phyloP scores from a whole-genome alignment of 2,329 filamentous ascomycete species.

The Endocalyx cinctus region DNA sequence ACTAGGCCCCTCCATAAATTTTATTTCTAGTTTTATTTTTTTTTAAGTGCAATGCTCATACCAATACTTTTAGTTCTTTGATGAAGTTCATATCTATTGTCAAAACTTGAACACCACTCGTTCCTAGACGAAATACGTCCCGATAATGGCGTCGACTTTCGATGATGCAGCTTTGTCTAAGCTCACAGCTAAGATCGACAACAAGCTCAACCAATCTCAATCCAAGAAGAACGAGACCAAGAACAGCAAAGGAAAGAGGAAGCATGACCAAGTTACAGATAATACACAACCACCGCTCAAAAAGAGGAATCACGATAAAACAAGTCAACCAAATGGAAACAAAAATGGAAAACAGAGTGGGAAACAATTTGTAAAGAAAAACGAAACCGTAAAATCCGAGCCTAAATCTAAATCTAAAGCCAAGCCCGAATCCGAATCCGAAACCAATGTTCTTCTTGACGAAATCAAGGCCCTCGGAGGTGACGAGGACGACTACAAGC shows the following conservation, averaged over 20 bases:
- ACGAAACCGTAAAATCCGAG: constrained; percentile 10
- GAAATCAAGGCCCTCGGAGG: constrained; percentile 64
- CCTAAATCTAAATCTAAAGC: constrained; percentile 8
- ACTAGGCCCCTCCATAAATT: too few species aligned
- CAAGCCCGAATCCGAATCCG: constrained; percentile 15
- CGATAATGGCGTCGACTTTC: constrained; percentile 35
- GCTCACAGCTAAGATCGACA: constrained; percentile 54
- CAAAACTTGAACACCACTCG: background rate
- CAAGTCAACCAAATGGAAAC: constrained; percentile 12
- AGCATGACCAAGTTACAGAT: constrained; percentile 35
- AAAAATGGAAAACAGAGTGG: constrained; percentile 23
- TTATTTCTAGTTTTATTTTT: too few species aligned
- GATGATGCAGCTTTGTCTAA: constrained; percentile 47
- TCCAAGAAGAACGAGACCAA: constrained; percentile 25
- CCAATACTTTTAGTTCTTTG: too few species aligned
- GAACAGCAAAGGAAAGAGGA: constrained; percentile 30
- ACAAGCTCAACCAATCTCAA: constrained; percentile 42
- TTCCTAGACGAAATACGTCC: background rate
- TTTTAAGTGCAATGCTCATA: too few species aligned
- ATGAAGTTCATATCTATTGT: too few species aligned
- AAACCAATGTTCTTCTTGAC: constrained; percentile 42
- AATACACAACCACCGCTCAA: constrained; percentile 17
- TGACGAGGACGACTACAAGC: constrained; percentile 58
- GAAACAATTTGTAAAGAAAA: constrained; percentile 23
- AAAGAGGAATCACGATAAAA: constrained; percentile 16